Conservation (phyloP, 2,329 filamentous ascomycete species). For the Plenodomus lindquistii region DNA sequence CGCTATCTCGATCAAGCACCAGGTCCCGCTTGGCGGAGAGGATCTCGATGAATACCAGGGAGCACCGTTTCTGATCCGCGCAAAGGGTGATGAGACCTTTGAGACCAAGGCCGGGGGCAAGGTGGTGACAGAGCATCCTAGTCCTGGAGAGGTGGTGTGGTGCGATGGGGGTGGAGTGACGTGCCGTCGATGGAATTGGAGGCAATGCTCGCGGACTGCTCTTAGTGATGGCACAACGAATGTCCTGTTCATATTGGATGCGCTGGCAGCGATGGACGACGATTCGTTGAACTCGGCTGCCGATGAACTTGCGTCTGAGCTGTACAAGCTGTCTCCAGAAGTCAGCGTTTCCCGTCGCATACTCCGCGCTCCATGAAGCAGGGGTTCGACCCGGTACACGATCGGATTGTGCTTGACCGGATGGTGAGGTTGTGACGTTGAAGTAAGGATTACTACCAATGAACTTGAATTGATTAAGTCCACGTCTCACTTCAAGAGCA, state of each 20-base stretch:
- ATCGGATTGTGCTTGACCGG: no score
- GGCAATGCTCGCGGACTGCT: constrained; percentile 44
- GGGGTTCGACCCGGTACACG: no score
- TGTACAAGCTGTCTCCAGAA: constrained; percentile 16
- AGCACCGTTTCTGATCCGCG: constrained; percentile 32
- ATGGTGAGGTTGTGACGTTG: no score
- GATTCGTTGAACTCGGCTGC: constrained; percentile 33
- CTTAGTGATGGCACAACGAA: constrained; percentile 40
- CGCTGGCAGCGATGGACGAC: constrained; percentile 10
- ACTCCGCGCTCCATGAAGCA: no score
- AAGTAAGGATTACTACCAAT: no score
- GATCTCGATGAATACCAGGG: constrained; percentile 46
- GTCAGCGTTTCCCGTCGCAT: no score
- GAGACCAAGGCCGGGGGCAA: constrained; percentile 37
- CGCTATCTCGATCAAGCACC: constrained; percentile 45
- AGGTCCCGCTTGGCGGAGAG: constrained; percentile 46
- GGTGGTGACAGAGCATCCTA: constrained; percentile 21
- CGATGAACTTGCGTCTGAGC: constrained; percentile 26
- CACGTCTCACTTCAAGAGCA: no score
- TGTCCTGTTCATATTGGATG: constrained; percentile 45
- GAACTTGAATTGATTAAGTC: no score
- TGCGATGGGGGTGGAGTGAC: constrained; percentile 46
- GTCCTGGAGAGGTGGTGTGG: constrained; percentile 45
- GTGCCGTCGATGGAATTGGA: constrained; percentile 48
- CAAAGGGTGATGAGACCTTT: constrained; percentile 43